Evolutionary conservation across 1,284 basidiomycete species (phyloP).

Genomic region (Pseudozyma hubeiensis): DNA sequence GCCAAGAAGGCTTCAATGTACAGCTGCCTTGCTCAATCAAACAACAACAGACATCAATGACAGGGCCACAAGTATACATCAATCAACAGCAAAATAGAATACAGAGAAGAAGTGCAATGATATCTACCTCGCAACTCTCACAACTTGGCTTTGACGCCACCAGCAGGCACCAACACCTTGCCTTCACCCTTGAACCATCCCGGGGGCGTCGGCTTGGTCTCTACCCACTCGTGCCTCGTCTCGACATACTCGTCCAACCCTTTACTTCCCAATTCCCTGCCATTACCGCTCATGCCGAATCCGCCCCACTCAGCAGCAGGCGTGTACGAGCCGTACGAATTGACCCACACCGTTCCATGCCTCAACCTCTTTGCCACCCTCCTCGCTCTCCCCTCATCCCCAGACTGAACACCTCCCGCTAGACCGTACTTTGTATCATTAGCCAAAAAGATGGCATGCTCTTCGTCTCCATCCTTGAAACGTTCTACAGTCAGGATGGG

Average conservation of each 20-base stretch:
- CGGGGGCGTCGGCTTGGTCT: constrained; percentile 55
- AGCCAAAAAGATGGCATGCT: constrained; percentile 58
- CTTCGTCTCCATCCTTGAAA: constrained; percentile 66
- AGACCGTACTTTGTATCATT: constrained; percentile 68
- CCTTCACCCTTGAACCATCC: constrained; percentile 65
- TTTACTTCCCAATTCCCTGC: constrained; percentile 64
- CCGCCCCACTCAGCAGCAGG: constrained; percentile 68
- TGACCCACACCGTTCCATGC: constrained; percentile 67
- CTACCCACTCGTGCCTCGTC: constrained; percentile 64
- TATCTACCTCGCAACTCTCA: neutral
- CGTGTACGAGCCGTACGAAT: constrained; percentile 65
- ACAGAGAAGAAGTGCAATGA: neutral
- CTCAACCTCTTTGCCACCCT: constrained; percentile 62
- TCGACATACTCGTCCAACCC: constrained; percentile 67
- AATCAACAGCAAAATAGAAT: neutral
- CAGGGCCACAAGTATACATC: too few species aligned
- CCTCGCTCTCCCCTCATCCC: constrained; percentile 52
- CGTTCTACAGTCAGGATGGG: constrained; percentile 68
- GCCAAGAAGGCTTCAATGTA: neutral
- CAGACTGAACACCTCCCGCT: constrained; percentile 65
- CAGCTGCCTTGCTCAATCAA: neutral
- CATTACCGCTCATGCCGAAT: constrained; percentile 66
- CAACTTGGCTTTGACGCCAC: constrained; percentile 27
- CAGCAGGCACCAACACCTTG: constrained; percentile 15
- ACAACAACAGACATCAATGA: too few species aligned